Percentiles rank a stretch among this genome's conserved stretches.
These are phyloP conservation scores for Aspergillus awamori DNA, from an alignment of 2,329 filamentous ascomycete species.

Conservation along the genomic window DNA sequence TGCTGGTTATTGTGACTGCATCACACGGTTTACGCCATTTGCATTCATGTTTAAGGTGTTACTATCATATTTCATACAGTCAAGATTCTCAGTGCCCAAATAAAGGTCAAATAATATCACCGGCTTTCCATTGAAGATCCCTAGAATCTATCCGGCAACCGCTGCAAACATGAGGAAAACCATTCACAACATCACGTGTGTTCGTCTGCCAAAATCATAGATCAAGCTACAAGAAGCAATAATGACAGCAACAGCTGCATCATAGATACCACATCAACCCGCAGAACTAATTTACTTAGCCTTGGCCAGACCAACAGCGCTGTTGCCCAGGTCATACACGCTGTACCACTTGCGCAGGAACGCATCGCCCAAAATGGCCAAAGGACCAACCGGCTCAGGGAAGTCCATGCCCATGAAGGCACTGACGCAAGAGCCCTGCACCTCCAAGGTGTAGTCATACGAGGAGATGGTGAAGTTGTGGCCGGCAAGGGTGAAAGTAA, in stretches of 20 bases:
- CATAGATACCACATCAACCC: conserved; percentile 15
- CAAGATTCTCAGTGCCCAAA: background rate
- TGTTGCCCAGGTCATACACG: conserved; percentile 90
- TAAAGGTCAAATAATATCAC: background rate
- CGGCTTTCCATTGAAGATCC: conserved; percentile 5
- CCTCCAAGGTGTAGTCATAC: conserved; percentile 93
- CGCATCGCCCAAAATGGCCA: conserved; percentile 80
- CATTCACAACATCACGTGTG: background rate
- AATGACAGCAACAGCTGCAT: background rate
- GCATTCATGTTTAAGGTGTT: background rate
- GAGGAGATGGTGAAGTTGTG: conserved; percentile 90
- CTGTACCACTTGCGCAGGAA: conserved; percentile 72
- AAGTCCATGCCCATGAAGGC: conserved; percentile 97
- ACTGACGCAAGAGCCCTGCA: conserved; percentile 94
- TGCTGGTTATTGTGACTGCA: background rate
- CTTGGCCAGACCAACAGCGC: conserved; percentile 84
- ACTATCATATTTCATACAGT: background rate
- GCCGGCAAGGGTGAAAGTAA: conserved; percentile 86
- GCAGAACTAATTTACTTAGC: conserved; percentile 61
- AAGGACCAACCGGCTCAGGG: conserved; percentile 80
- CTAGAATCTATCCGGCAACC: conserved; percentile 1
- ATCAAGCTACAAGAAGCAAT: conserved; percentile 5
- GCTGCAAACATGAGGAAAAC: background rate
- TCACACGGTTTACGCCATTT: background rate
- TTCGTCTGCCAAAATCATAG: background rate